Conservation (phyloP, 176 grass and related monocot species). For the Ensete ventricosum region DNA sequence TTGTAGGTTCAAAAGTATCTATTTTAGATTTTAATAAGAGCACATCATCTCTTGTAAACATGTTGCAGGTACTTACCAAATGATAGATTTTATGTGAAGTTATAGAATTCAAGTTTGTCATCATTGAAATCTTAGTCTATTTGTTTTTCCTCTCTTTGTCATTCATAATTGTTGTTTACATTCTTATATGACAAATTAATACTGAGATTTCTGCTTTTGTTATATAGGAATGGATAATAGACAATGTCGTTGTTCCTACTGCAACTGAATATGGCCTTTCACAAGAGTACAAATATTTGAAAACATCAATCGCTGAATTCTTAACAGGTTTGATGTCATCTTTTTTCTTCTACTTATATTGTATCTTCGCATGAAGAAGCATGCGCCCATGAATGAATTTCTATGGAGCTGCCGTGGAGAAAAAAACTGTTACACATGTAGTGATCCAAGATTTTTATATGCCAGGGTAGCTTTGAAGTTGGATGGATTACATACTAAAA, state of each 20-base stretch:
- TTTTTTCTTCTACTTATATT: background rate
- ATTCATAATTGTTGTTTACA: background rate
- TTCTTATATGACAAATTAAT: background rate
- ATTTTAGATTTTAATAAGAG: constrained; percentile 97
- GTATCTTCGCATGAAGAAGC: background rate
- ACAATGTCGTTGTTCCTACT: constrained; percentile 80
- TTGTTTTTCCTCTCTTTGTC: constrained; percentile 3
- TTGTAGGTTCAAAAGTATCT: constrained; percentile 70
- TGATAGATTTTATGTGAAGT: background rate
- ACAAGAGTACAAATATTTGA: constrained; percentile 81
- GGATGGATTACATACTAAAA: background rate
- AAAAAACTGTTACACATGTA: background rate
- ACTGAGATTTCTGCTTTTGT: constrained; percentile 16
- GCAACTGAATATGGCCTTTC: constrained; percentile 58
- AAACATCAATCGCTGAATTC: constrained; percentile 59
- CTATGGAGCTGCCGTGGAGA: background rate
- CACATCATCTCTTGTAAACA: constrained; percentile 51
- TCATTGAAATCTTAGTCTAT: constrained; percentile 1
- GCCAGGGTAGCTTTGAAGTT: background rate
- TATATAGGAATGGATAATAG: constrained; percentile 65
- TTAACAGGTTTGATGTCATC: constrained; percentile 50
- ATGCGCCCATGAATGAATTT: background rate
- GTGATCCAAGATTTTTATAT: background rate
- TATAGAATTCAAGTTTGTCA: constrained; percentile 2
- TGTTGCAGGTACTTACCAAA: constrained; percentile 40